A percentile compares a stretch with the other conserved stretches of the same genome.
Conservation (phyloP, 148 eudicot genomes). For the Cornus suecica region DNA sequence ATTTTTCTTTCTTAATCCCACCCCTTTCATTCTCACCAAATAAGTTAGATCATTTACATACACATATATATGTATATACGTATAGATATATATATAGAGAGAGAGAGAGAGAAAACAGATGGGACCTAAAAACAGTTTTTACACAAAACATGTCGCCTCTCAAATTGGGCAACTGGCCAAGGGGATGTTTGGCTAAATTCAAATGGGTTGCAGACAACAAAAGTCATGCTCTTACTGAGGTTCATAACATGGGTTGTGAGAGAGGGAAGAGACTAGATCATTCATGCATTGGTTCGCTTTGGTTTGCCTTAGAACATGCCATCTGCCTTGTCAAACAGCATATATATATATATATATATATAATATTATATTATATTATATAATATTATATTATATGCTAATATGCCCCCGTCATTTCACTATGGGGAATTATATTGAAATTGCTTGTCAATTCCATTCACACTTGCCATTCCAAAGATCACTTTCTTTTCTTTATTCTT, state of each 20-base stretch:
- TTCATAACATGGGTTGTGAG: slow-evolving; percentile 17
- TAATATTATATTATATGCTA: slow-evolving; percentile 1
- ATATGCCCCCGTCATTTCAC: slow-evolving; percentile 22
- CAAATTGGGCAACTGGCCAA: not conserved
- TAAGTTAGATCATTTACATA: too few relatives aligned
- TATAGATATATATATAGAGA: too few relatives aligned
- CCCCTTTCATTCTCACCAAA: not conserved
- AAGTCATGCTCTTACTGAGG: slow-evolving; percentile 16
- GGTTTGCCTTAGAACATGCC: slow-evolving; percentile 14
- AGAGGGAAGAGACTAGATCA: not conserved
- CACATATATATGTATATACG: too few relatives aligned
- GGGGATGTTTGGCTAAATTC: not conserved
- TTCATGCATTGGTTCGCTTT: too few relatives aligned
- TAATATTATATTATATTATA: too few relatives aligned
- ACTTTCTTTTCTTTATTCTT: slow-evolving; percentile 13
- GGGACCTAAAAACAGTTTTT: not conserved
- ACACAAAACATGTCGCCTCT: not conserved
- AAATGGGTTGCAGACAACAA: slow-evolving; percentile 16
- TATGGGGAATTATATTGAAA: slow-evolving; percentile 7
- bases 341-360: too few relatives aligned
- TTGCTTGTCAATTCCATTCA: slow-evolving; percentile 25
- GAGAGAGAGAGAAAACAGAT: not conserved
- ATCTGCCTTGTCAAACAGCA: too few relatives aligned
- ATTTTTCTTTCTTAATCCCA: not conserved
- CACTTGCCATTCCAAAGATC: slow-evolving; percentile 12